These are phyloP conservation scores for Sclerotinia glacialis DNA, from an alignment of 2,329 filamentous ascomycete species.

Conservation along the genomic window DNA sequence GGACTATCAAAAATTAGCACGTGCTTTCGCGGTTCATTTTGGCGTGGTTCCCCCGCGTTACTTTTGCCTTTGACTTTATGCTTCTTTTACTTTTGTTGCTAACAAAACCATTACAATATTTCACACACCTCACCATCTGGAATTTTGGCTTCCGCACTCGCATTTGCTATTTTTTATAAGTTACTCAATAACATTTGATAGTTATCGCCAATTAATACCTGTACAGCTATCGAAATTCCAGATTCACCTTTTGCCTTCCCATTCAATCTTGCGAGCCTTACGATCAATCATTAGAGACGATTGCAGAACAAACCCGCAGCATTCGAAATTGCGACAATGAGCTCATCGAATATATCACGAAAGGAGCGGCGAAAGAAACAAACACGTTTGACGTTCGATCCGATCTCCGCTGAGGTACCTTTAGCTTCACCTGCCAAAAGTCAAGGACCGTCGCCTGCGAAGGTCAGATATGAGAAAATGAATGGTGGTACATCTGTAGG, in stretches of 20 bases:
- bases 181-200: no score
- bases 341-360: conserved; percentile 30
- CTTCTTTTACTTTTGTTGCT: neutral
- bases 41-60: conserved; percentile 12
- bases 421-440: conserved; percentile 19
- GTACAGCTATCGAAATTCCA: neutral
- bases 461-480: conserved; percentile 30
- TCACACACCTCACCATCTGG: conserved; percentile 1
- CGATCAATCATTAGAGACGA: neutral
- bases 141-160: neutral
- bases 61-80: conserved; percentile 7
- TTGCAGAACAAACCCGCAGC: neutral
- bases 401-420: conserved; percentile 20
- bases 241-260: neutral
- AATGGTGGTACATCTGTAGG: conserved; percentile 2
- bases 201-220: neutral
- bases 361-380: conserved; percentile 33
- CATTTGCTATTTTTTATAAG: neutral
- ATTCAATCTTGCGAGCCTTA: neutral
- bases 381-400: conserved; percentile 35
- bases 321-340: conserved; percentile 24
- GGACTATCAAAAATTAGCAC: conserved; percentile 2
- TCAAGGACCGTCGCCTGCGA: conserved; percentile 29
- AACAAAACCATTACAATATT: neutral
- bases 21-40: neutral